phyloP scores from a whole-genome alignment of 2,329 filamentous ascomycete genomes.

The Scopulariopsis brevicaulis region DNA sequence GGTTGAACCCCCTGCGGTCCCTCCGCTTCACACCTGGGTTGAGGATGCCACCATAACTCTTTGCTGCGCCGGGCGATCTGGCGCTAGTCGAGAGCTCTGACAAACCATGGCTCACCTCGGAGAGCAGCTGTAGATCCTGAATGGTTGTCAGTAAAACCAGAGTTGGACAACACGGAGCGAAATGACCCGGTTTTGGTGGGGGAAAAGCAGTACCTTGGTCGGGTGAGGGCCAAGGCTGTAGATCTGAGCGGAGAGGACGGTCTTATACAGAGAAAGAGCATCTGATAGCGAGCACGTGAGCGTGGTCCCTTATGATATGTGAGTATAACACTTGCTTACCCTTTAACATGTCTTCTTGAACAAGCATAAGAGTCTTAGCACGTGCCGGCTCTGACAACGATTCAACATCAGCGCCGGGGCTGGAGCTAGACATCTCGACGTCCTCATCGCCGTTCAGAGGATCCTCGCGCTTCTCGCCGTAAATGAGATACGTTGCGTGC shows the following conservation, averaged over 20 bases:
- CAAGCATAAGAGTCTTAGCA: constrained; percentile 52
- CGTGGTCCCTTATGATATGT: not conserved
- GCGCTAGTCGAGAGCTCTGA: not conserved
- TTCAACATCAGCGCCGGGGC: constrained; percentile 36
- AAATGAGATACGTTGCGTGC: constrained; percentile 88
- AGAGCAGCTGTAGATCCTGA: constrained; percentile 3
- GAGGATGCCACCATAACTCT: not conserved
- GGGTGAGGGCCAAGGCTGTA: constrained; percentile 71
- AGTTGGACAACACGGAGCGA: not conserved
- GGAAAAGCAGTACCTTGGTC: constrained; percentile 27
- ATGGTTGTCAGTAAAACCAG: not conserved
- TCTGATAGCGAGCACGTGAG: constrained; percentile 29
- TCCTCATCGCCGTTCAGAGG: constrained; percentile 41
- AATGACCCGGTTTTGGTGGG: not conserved
- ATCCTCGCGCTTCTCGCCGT: constrained; percentile 46
- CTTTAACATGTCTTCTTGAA: constrained; percentile 61
- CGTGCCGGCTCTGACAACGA: constrained; percentile 36
- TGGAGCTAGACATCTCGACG: constrained; percentile 59
- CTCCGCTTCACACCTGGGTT: not conserved
- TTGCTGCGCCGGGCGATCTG: not conserved
- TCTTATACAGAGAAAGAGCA: constrained; percentile 54
- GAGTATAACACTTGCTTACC: constrained; percentile 26
- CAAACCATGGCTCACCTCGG: not conserved
- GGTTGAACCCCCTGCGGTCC: constrained; percentile 17
- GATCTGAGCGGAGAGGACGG: constrained; percentile 70